Base-by-base conservation (phyloP, 176 grass and related monocot genomes). In the Poa annua region DNA sequence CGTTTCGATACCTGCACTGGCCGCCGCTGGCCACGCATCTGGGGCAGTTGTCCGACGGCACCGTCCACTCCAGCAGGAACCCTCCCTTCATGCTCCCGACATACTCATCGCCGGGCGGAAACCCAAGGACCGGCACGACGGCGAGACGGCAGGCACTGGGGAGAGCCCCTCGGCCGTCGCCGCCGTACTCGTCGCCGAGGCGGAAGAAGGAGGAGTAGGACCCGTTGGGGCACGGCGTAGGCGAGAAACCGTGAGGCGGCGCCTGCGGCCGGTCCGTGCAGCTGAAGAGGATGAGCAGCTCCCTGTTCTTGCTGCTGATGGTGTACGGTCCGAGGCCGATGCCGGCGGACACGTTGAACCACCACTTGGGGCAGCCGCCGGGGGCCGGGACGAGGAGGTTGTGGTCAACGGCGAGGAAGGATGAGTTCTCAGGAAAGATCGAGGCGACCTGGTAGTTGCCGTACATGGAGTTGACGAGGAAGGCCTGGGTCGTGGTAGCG, bases 21-120 rank as follows among this genome's bases (percentile, higher is more conserved):
- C 83, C 73, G 7, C 83, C 88, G 45, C 78, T 82, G 0, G 78
- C 83, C 35, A 38, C 33, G 83, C 88, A 89, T 44, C 2, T 2
- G 34, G 64, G 64, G 65, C 88, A 89, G 20, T 86, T n/a, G 1
- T 11, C 73, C 0, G 87, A 35, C 45, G 20, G 3, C 42, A 0
- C 73, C 12, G 34, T 0, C 88, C 88, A 89, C 54, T 89, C 55
- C 0, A 89, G 72, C 35, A 89, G 83, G 0, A 89, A 65, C 11
- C 88, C 88, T 0, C 2, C 13, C 25, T 0, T 86, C 88, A 86
- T 86, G 35, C 73, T 8, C 10, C 6, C 17, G 8, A 77, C 3
- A 5, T 81, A 81, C 1, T 20, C 50, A 0, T 36, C 47, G 5
- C 42, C 77, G 6, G 24, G 8, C 0, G 21, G 42, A 71, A 6